These are phyloP conservation scores for Penicillium frequentans DNA, from an alignment of 2,329 filamentous ascomycete species.

Conservation along the genomic window DNA sequence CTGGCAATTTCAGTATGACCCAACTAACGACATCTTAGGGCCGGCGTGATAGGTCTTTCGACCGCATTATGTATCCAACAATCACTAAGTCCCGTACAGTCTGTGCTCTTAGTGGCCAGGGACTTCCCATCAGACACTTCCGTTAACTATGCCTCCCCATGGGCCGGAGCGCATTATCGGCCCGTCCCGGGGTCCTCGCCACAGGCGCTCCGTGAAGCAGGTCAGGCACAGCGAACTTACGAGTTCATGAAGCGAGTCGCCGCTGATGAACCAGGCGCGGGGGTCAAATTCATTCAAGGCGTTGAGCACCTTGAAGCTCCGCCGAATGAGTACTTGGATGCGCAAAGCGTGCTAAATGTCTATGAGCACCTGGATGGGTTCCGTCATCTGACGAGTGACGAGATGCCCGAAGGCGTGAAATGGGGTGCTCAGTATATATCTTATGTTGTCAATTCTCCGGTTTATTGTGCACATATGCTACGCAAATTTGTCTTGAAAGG, in stretches of 20 bases:
- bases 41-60: conserved; percentile 42
- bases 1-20: neutral
- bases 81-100: conserved; percentile 25
- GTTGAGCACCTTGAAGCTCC: conserved; percentile 46
- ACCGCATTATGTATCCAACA: conserved; percentile 38
- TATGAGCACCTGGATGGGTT: conserved; percentile 39
- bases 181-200: conserved; percentile 43
- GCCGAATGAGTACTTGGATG: conserved; percentile 34
- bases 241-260: conserved; percentile 39
- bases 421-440: conserved; percentile 45
- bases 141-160: conserved; percentile 47
- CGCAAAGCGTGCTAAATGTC: conserved; percentile 25
- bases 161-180: conserved; percentile 50
- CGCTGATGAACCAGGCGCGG: conserved; percentile 33
- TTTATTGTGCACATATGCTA: conserved; percentile 45
- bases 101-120: conserved; percentile 41
- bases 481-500: conserved; percentile 42
- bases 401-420: conserved; percentile 36
- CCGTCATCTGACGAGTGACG: conserved; percentile 25
- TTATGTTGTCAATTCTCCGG: conserved; percentile 45
- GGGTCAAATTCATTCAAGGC: conserved; percentile 39
- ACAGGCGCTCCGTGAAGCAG: conserved; percentile 36
- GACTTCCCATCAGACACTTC: conserved; percentile 43
- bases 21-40: conserved; percentile 25
- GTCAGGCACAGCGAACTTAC: conserved; percentile 41